Base-by-base conservation (phyloP, 768 basidiomycete species). In the Trametes sanguinea region DNA sequence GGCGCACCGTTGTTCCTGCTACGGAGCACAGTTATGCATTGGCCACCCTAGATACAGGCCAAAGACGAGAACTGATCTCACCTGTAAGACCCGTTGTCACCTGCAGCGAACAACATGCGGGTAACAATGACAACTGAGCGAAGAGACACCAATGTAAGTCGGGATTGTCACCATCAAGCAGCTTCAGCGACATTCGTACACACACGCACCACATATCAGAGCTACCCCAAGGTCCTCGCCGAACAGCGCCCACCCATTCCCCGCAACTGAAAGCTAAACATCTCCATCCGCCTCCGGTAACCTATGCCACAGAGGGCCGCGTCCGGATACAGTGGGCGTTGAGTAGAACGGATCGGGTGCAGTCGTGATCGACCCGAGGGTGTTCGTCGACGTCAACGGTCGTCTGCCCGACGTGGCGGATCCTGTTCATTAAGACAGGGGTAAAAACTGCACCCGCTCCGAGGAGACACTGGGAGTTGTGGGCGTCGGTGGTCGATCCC, bases 391-490 rank as follows among this genome's bases (percentile, higher is more conserved):
- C 48, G 47, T 55, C 60, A 61, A 54, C 52, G 33, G 50, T 37
- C 54, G 54, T 46, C 30, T 35, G 56, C 40, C 56, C 62, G 51
- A 53, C 45, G 46, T 48, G 56, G 56, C 62, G 62, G 62, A 54
- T 58, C 45, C 57, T 63, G 51, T 63, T 63, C 53, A 63, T 63
- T 63, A 58, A 63, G 56, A 58, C 51, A 63, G 62, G 57, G 57
- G 52, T 46, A 52, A 58, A 29, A 13, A 58, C 57, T 63, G 62
- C 62, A 63, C 62, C 62, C 62, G 62, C 57, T 40, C 62, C 54
- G 61, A 40, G 54, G 40, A 22, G 22, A 9, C 50, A 59, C 57
- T 59, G 57, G 50, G 51, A 63, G 57, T 54, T 61, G 60, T 61
- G 60, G 52, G 60, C 40, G 57, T 59, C 57, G 57, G 57, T 59